Conservation (phyloP, 2,329 filamentous ascomycete genomes). For the Alternaria triticina region DNA sequence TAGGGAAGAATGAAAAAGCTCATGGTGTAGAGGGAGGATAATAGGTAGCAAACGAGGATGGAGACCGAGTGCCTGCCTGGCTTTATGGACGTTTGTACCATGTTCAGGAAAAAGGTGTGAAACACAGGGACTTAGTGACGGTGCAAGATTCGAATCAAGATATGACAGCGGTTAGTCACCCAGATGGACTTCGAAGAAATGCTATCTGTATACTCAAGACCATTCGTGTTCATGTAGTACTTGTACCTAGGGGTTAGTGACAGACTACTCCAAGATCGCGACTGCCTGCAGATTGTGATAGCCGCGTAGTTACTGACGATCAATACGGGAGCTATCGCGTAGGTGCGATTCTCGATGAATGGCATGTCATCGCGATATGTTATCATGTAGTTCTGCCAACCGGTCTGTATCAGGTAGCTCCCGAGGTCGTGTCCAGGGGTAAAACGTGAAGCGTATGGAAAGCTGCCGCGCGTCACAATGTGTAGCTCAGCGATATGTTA, state of each 20-base stretch:
- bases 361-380: not conserved
- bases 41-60: not conserved
- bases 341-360: not conserved
- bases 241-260: not conserved
- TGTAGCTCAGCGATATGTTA: not conserved
- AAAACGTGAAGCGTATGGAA: not conserved
- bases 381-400: not conserved
- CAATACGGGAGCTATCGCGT: not conserved
- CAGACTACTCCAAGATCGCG: not conserved
- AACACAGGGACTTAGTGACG: not conserved
- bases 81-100: not conserved
- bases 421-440: not conserved
- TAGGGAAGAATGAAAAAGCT: not conserved
- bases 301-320: not conserved
- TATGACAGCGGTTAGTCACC: not conserved
- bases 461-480: not conserved
- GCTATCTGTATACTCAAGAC: not conserved
- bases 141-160: not conserved
- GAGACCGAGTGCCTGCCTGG: not conserved
- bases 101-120: not conserved
- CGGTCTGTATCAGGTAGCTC: not conserved
- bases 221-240: not conserved
- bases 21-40: not conserved
- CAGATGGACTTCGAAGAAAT: not conserved
- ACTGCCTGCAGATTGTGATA: not conserved